These are phyloP conservation scores for Pyrrhoderma lamaoense DNA, from an alignment of 1,284 basidiomycete genomes.

Conservation along the genomic window DNA sequence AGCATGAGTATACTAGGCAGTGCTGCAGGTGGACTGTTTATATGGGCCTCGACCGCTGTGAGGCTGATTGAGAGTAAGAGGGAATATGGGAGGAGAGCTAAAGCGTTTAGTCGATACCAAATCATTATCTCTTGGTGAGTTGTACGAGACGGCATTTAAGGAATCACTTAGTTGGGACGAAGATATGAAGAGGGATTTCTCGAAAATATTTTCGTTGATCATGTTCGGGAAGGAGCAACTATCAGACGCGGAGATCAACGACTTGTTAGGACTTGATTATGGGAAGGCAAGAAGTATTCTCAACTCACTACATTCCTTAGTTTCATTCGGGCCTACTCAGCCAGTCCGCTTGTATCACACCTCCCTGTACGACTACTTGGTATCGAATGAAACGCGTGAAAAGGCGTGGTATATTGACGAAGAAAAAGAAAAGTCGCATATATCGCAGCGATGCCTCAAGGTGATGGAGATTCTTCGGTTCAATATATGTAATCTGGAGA, in stretches of 20 bases:
- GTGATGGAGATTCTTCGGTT: slow-evolving; percentile 19
- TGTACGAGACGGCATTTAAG: background rate
- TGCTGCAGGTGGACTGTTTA: slow-evolving; percentile 25
- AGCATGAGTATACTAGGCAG: slow-evolving; percentile 21
- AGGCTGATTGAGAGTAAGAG: no score
- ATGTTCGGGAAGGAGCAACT: background rate
- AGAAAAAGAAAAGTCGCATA: background rate
- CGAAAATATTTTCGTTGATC: background rate
- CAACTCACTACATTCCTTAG: no score
- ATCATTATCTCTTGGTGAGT: background rate
- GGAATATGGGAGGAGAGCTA: no score
- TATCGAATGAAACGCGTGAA: no score
- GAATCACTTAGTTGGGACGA: background rate
- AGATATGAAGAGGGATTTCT: background rate
- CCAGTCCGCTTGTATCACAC: no score
- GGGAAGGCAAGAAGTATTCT: background rate
- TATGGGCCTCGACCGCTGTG: slow-evolving; percentile 27
- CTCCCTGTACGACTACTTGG: no score
- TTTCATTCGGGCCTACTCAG: no score
- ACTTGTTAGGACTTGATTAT: background rate
- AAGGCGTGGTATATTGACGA: no score
- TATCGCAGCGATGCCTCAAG: background rate
- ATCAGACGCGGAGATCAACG: background rate
- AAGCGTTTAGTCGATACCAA: no score
- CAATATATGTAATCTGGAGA: slow-evolving; percentile 10